Conservation (phyloP, 225 moss, liverwort and hornwort genomes). For the Rhytidiadelphus loreus region DNA sequence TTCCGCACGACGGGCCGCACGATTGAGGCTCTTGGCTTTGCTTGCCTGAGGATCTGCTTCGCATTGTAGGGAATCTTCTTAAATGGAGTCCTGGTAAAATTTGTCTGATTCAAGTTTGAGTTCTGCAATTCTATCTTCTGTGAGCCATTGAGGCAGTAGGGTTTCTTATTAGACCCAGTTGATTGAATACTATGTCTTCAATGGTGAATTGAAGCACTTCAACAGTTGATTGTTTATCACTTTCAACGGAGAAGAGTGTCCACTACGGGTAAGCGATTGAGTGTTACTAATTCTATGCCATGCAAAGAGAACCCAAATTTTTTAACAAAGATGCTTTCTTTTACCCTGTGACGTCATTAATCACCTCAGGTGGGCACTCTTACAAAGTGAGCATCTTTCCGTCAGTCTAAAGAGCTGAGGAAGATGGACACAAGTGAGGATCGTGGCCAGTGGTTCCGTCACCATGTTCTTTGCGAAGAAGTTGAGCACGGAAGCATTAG, state of each 20-base stretch:
- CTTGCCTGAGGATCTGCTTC: background rate
- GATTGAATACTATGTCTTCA: background rate
- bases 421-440: background rate
- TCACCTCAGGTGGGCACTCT: background rate
- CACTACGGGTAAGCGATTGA: no score
- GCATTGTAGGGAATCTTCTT: background rate
- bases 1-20: background rate
- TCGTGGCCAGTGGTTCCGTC: background rate
- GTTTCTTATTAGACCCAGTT: no score
- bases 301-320: background rate
- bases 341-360: background rate
- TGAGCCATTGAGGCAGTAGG: background rate
- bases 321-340: no score
- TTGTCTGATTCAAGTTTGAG: background rate
- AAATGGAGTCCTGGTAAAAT: background rate
- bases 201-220: background rate
- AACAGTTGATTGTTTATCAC: background rate
- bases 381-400: background rate
- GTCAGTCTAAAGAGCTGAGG: background rate
- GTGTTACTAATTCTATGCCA: no score
- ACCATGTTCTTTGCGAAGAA: background rate
- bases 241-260: background rate
- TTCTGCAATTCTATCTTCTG: background rate
- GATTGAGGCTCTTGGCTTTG: background rate
- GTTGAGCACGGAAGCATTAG: background rate